Percentiles rank a stretch among this genome's conserved stretches.
These are phyloP conservation scores for Dictyophora rubrovolvata DNA, from an alignment of 768 basidiomycete species.

Conservation along the genomic window DNA sequence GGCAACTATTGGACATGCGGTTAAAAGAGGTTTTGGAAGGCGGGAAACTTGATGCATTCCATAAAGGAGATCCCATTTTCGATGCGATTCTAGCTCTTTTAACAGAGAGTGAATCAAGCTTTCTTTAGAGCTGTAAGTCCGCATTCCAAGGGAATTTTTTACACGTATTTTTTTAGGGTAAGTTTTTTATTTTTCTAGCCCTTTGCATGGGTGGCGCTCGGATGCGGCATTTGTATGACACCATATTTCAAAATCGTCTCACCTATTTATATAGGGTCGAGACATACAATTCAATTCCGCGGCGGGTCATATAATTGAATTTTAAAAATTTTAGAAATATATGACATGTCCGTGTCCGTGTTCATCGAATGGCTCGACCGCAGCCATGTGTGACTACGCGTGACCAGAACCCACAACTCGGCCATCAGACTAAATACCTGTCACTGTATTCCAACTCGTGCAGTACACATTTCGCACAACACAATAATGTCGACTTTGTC, in stretches of 20 bases:
- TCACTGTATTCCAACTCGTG: background rate
- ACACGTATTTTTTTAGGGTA: no score
- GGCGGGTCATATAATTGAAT: no score
- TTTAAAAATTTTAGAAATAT: no score
- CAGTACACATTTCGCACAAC: background rate
- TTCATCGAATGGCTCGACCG: no score
- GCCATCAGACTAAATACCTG: no score
- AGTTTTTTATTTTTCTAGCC: background rate
- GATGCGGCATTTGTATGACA: no score
- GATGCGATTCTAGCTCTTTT: slow-evolving; percentile 34
- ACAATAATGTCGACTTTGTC: background rate
- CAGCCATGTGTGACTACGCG: background rate
- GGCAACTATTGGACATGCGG: slow-evolving; percentile 61
- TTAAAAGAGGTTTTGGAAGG: slow-evolving; percentile 56
- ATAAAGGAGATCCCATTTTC: slow-evolving; percentile 43
- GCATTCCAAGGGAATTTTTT: no score
- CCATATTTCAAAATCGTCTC: no score
- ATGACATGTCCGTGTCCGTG: no score
- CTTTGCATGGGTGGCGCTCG: no score
- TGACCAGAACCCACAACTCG: background rate
- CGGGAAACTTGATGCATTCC: slow-evolving; percentile 37
- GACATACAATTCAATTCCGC: no score
- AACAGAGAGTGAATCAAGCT: background rate
- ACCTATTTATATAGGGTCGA: no score
- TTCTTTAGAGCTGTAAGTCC: background rate